Percentiles rank a stretch among this genome's conserved stretches.
phyloP scores from a whole-genome alignment of 129 eudicot genomes.

The Silybum marianum region DNA sequence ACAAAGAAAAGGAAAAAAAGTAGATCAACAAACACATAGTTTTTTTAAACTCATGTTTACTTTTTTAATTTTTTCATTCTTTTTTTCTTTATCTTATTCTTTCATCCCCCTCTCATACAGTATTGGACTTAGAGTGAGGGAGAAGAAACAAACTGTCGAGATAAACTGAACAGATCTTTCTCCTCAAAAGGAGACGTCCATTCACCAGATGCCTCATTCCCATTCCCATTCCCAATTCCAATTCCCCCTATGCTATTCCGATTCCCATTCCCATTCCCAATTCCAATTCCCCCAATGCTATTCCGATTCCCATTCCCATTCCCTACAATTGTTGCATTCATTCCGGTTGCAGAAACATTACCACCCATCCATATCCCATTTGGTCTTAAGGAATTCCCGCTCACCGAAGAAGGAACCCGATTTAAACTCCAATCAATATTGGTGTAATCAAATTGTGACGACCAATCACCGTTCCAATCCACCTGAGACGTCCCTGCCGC shows the following conservation, averaged over 20 bases:
- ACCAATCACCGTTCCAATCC: conserved; percentile 68
- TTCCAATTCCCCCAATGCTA: no score
- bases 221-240: background rate
- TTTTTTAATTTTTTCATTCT: background rate
- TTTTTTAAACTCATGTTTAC: background rate
- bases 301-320: conserved; percentile 15
- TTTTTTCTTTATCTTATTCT: background rate
- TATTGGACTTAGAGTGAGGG: conserved; percentile 15
- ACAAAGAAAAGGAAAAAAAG: no score
- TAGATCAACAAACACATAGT: background rate
- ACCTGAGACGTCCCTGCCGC: conserved; percentile 63
- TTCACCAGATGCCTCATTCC: conserved; percentile 11
- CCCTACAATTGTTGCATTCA: conserved; percentile 38
- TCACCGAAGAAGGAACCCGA: conserved; percentile 22
- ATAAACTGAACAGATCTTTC: conserved; percentile 31
- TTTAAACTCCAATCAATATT: conserved; percentile 87
- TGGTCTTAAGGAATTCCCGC: conserved; percentile 33
- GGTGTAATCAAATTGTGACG: conserved; percentile 66
- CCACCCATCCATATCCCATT: conserved; percentile 49
- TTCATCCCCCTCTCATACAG: background rate
- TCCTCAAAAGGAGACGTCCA: conserved; percentile 37
- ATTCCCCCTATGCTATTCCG: background rate
- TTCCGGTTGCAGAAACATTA: conserved; percentile 34
- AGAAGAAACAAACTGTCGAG: conserved; percentile 33
- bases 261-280: background rate